phyloP scores from a whole-genome alignment of 140 eudicot genomes.

The Senecio squalidus region DNA sequence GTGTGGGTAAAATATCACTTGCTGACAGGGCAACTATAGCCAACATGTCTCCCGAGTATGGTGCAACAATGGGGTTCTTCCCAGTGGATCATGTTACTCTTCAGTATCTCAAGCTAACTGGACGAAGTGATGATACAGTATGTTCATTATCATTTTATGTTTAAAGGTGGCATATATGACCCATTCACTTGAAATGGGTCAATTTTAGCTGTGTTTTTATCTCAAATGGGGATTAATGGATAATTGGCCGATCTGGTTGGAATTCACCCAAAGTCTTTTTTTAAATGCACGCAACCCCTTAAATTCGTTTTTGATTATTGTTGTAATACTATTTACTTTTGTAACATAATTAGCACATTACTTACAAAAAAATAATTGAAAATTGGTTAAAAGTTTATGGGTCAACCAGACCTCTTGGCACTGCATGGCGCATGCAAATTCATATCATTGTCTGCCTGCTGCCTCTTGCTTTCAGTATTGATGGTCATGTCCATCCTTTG shows the following conservation, averaged over 20 bases:
- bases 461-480: slow-evolving; percentile 10
- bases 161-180: neutral
- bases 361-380: too few species aligned
- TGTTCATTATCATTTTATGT: slow-evolving; percentile 24
- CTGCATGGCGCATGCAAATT: too few species aligned
- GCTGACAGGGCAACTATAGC: slow-evolving; percentile 99
- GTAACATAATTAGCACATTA: neutral
- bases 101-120: slow-evolving; percentile 90
- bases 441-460: neutral
- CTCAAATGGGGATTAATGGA: too few species aligned
- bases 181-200: neutral
- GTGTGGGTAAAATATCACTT: slow-evolving; percentile 84
- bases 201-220: neutral
- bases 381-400: neutral
- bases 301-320: neutral
- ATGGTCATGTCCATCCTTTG: neutral
- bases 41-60: slow-evolving; percentile 98
- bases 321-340: neutral
- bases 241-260: too few species aligned
- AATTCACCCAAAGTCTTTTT: neutral
- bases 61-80: slow-evolving; percentile 99
- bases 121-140: slow-evolving; percentile 95
- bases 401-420: neutral
- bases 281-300: neutral
- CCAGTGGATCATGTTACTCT: slow-evolving; percentile 98